A percentile compares a stretch with the other conserved stretches of the same genome.
Evolutionary conservation across 2,329 filamentous ascomycete genomes (phyloP).

Genomic region (Aspergillus quadricinctus): DNA sequence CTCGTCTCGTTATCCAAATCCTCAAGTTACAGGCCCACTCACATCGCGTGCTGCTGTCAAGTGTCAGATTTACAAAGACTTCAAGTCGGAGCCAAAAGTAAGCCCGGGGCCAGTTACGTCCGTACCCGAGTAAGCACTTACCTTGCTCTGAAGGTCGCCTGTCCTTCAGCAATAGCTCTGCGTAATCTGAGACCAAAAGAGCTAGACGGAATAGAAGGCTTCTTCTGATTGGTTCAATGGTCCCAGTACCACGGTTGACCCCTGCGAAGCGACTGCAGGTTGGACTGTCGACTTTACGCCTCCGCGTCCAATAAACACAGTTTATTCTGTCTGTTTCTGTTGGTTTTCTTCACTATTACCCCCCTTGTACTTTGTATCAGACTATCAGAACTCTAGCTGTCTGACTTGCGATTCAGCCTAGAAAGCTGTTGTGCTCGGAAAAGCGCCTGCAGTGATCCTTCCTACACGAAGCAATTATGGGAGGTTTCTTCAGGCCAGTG

Average conservation of each 20-base stretch:
- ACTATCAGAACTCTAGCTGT: neutral
- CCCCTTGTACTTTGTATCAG: conserved; percentile 1
- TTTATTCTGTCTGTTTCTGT: conserved; percentile 7
- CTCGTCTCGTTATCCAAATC: neutral
- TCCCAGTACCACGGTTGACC: conserved; percentile 21
- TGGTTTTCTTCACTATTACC: conserved; percentile 13
- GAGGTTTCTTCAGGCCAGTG: neutral
- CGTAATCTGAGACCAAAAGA: conserved; percentile 16
- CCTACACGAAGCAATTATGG: neutral
- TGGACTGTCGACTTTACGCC: conserved; percentile 12
- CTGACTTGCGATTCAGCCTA: neutral
- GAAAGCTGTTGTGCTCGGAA: neutral
- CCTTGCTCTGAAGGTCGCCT: neutral
- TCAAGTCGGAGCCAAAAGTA: neutral
- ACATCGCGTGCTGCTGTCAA: conserved; percentile 19
- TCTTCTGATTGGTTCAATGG: conserved; percentile 15
- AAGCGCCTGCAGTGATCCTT: conserved; percentile 3
- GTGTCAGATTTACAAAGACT: neutral
- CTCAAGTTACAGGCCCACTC: conserved; percentile 11
- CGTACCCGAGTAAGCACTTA: neutral
- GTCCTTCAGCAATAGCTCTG: conserved; percentile 12
- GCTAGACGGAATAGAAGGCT: conserved; percentile 12
- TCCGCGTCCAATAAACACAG: conserved; percentile 17
- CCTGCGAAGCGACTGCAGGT: conserved; percentile 17
- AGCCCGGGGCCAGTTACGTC: neutral